Evolutionary conservation across 805 yeast genomes (phyloP), one percentile per base, ranked within the genome.

Genomic region (Barnettozyma sp.): DNA sequence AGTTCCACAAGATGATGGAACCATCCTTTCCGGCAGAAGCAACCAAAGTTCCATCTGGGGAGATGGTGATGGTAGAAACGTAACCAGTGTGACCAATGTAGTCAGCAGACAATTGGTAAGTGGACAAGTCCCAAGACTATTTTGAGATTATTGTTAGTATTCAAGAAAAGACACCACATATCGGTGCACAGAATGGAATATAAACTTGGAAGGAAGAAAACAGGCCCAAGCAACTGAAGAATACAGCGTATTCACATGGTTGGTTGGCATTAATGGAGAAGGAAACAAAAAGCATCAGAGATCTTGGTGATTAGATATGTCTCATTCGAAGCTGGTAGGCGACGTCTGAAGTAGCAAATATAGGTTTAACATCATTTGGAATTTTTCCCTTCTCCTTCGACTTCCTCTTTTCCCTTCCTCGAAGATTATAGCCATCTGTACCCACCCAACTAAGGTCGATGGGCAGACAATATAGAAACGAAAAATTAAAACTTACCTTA

Each of bases 21-120:
- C 98, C 98, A 67, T 92, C 98, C 80, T 92, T 92, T 71, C 98
- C 98, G 70, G 96, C 97, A 55, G 98, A 88, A 56, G 99, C 97
- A 71, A 94, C 84, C 63, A 92, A 76, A 54, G 98, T 82, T 76
- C 97, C 98, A 75, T 92, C 99, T 74, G 99, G 99, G 52, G 99
- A 87, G 66, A 92, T 81, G 63, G 96, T 86, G 75, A 92, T 79
- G 66, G 94, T 73, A 65, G 94, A 84, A 59, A 92, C 82, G 92
- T 88, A 88, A 73, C 95, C 96, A 70, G 92, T 86, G 94, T 92
- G 99, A 66, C 98, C 99, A 62, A 86, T 76, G 79, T 83, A 84
- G 74, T 92, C 97, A 65, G 97, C 94, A 66, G 81, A 78, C 62
- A 86, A 76, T 60, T 76, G 68, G 79, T 78, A 81, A 67, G 79